These are phyloP conservation scores for Aureobasidium uvarum DNA, from an alignment of 2,329 filamentous ascomycete genomes.

Conservation along the genomic window DNA sequence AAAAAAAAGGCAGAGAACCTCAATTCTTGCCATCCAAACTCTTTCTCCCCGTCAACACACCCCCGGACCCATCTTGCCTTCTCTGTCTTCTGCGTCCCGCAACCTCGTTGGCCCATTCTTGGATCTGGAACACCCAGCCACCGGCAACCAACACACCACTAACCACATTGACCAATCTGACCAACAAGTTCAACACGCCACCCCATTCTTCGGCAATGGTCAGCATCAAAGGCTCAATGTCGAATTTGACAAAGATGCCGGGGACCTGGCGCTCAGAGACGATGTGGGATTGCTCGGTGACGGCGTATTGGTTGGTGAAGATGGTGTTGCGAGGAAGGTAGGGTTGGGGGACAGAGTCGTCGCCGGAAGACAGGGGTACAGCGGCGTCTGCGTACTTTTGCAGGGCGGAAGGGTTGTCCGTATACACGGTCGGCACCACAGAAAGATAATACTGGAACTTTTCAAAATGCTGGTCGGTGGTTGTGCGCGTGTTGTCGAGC, in stretches of 20 bases:
- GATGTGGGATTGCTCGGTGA: conserved; percentile 77
- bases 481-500: conserved; percentile 83
- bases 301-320: conserved; percentile 96
- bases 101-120: conserved; percentile 65
- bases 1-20: not conserved
- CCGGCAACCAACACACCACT: conserved; percentile 89
- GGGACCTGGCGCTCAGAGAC: conserved; percentile 71
- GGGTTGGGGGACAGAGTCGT: conserved; percentile 36
- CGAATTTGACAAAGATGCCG: conserved; percentile 97
- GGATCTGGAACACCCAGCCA: conserved; percentile 87
- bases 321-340: conserved; percentile 58
- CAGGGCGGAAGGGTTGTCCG: conserved; percentile 48
- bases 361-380: conserved; percentile 45
- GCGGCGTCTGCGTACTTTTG: conserved; percentile 41
- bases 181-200: conserved; percentile 68
- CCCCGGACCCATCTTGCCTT: conserved; percentile 44
- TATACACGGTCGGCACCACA: conserved; percentile 92
- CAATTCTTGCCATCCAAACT: conserved; percentile 26
- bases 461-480: conserved; percentile 75
- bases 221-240: conserved; percentile 92
- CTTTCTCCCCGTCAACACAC: conserved; percentile 49
- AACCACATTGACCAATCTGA: conserved; percentile 87
- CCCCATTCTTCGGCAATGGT: conserved; percentile 79
- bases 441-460: conserved; percentile 98
- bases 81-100: conserved; percentile 45